phyloP scores from a whole-genome alignment of 2,329 filamentous ascomycete species.

The Arthroderma sp. region DNA sequence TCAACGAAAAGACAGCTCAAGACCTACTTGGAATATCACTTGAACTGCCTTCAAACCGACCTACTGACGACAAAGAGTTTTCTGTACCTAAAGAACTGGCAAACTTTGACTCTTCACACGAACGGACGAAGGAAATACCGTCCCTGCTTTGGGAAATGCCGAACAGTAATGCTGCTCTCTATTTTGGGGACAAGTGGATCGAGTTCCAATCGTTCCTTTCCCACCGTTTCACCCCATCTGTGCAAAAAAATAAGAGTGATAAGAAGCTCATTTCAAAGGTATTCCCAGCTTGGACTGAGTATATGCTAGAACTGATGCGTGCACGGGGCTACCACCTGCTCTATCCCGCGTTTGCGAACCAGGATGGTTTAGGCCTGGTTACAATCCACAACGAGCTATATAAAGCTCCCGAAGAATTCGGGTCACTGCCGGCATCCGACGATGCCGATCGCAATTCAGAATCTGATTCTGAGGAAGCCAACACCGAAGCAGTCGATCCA shows the following conservation, averaged over 20 bases:
- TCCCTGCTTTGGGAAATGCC: slow-evolving; percentile 79
- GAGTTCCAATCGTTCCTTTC: slow-evolving; percentile 73
- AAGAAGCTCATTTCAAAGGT: slow-evolving; percentile 51
- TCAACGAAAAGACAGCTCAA: slow-evolving; percentile 31
- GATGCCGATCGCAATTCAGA: neutral
- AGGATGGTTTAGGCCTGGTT: slow-evolving; percentile 44
- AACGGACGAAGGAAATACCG: slow-evolving; percentile 24
- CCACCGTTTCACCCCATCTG: slow-evolving; percentile 36
- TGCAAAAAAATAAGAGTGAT: slow-evolving; percentile 6
- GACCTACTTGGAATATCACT: slow-evolving; percentile 68
- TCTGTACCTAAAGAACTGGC: slow-evolving; percentile 25
- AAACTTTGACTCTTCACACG: neutral
- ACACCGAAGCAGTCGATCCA: neutral
- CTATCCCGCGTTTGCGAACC: slow-evolving; percentile 51
- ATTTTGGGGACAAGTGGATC: slow-evolving; percentile 75
- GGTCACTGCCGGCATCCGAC: slow-evolving; percentile 16
- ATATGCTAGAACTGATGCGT: slow-evolving; percentile 61
- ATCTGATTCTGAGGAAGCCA: neutral
- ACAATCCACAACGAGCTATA: slow-evolving; percentile 66
- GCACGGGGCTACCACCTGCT: slow-evolving; percentile 64
- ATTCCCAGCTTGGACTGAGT: slow-evolving; percentile 66
- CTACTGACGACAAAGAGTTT: slow-evolving; percentile 44
- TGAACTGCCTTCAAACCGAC: slow-evolving; percentile 48
- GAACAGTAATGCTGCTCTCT: slow-evolving; percentile 65
- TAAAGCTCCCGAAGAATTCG: slow-evolving; percentile 55